Percentiles rank a stretch among this genome's conserved stretches.
Evolutionary conservation across 164 flowering plant species (phyloP).

Genomic region (Vitis labrusca): DNA sequence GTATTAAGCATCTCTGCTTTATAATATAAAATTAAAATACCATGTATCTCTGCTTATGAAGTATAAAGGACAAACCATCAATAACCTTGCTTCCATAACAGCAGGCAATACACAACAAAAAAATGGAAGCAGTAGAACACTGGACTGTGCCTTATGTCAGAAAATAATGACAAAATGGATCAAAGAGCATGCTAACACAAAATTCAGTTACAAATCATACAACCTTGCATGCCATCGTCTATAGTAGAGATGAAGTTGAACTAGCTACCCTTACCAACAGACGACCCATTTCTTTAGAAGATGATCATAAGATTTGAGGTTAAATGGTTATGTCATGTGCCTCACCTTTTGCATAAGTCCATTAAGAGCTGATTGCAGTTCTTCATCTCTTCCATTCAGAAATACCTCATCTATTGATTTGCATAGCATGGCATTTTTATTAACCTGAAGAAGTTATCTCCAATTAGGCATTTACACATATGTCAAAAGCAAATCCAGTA

Average conservation of each 20-base stretch:
- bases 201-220: background rate
- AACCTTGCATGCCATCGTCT: background rate
- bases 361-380: constrained; percentile 47
- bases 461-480: background rate
- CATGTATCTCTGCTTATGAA: background rate
- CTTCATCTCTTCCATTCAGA: constrained; percentile 54
- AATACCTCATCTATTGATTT: constrained; percentile 74
- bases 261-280: background rate
- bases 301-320: background rate
- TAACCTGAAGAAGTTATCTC: constrained; percentile 52
- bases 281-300: background rate
- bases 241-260: background rate
- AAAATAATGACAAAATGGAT: background rate
- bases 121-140: background rate
- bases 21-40: too few relatives aligned
- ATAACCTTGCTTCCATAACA: background rate
- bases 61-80: background rate
- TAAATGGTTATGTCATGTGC: background rate
- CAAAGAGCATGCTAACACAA: background rate
- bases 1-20: too few relatives aligned
- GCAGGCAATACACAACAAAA: background rate
- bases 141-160: background rate
- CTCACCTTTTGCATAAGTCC: constrained; percentile 68
- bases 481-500: background rate
- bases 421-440: constrained; percentile 72